Evolutionary conservation across 2,329 filamentous ascomycete species (phyloP), one percentile per base, ranked within the genome.

Genomic region (Ilyonectria mors-panacis): DNA sequence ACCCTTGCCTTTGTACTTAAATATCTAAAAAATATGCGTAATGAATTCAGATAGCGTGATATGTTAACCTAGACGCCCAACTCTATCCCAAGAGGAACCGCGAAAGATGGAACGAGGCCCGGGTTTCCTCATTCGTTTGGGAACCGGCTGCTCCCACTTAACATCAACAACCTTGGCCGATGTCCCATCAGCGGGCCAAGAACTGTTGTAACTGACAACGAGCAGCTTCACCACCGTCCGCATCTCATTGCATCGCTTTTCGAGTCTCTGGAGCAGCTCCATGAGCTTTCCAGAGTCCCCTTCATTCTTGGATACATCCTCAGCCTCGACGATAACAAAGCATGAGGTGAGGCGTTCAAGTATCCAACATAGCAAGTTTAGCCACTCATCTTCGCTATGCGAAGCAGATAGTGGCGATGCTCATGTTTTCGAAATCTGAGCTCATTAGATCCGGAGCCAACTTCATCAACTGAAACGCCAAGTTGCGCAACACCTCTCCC

Each of bases 241-340:
- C 6, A n/a, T 39, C 5, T 55, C 9, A 8, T 55, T 19, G 4
- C 42, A n/a, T 13, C 37, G 51, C n/a, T 26, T 17, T 26, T 30
- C 37, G 3, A 42, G n/a, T 37, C 28, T 39, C 10, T 8, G 6
- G 15, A 55, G 51, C 15, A 42, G 10, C 37, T 55, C 35, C n/a
- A 23, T 55, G 4, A 55, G 30, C 19, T 30, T 19, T 23, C 51
- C 51, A 13, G 51, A 21, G 2, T 33, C n/a, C 3, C 21, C 51
- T 26, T 55, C 51, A 12, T 55, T 55, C 51, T 33, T 56, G 37
- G 19, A 48, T 4, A 63, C 28, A 28, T 63, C 60, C 15, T 63
- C 60, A 3, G 61, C 61, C 45, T 64, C 61, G 6, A 64, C 23
- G 30, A 64, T 26, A 12, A 64, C 15, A 15, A 64, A 58, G 17